Conservation (phyloP, 192 early-diverging fungal species). For the Chytriomyces sp. region DNA sequence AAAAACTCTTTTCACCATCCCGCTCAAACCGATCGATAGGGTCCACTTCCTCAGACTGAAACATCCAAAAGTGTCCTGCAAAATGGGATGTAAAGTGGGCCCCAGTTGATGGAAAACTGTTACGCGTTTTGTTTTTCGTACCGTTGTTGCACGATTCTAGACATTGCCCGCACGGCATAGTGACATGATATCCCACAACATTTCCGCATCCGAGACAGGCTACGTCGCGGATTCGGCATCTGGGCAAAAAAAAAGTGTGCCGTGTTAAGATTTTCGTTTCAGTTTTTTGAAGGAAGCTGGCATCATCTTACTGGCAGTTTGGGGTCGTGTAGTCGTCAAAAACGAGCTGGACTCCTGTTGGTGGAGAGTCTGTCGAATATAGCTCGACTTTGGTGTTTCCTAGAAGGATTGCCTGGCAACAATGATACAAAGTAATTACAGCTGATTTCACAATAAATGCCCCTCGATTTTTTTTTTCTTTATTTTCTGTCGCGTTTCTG, state of each 20-base stretch:
- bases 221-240: slow-evolving; percentile 59
- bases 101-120: background rate
- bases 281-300: background rate
- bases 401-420: slow-evolving; percentile 53
- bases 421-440: background rate
- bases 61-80: slow-evolving; percentile 63
- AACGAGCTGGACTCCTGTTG: slow-evolving; percentile 58
- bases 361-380: slow-evolving; percentile 62
- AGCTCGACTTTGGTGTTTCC: slow-evolving; percentile 63
- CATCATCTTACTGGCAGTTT: slow-evolving; percentile 48
- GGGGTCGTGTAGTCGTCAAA: slow-evolving; percentile 59
- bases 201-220: slow-evolving; percentile 65
- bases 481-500: too few species aligned
- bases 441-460: too few species aligned
- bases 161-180: slow-evolving; percentile 60
- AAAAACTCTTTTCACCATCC: background rate
- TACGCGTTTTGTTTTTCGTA: background rate
- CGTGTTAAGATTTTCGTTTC: background rate
- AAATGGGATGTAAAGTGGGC: background rate
- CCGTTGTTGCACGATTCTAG: slow-evolving; percentile 67
- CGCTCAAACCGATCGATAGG: slow-evolving; percentile 38
- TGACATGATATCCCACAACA: slow-evolving; percentile 66
- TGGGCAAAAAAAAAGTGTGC: background rate
- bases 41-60: slow-evolving; percentile 52
- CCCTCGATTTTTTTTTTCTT: too few species aligned